A percentile compares a stretch with the other conserved stretches of the same genome.
phyloP scores from a whole-genome alignment of 2,329 filamentous ascomycete genomes.

The Aureobasidium sp. region DNA sequence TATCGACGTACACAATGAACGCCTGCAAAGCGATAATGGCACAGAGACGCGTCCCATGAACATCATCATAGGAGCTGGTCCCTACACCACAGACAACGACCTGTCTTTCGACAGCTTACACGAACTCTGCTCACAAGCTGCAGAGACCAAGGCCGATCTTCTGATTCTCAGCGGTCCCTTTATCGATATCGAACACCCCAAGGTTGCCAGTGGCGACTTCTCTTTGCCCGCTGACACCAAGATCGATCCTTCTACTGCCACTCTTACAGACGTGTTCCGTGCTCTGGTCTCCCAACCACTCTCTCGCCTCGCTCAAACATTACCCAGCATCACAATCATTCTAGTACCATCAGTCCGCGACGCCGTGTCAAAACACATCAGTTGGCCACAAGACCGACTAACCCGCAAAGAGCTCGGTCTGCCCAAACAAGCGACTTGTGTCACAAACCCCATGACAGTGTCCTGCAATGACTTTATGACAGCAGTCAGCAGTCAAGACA shows the following conservation, averaged over 20 bases:
- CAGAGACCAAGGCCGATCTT: conserved; percentile 78
- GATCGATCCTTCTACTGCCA: conserved; percentile 73
- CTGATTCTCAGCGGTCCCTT: conserved; percentile 89
- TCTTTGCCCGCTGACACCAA: conserved; percentile 46
- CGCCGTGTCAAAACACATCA: conserved; percentile 82
- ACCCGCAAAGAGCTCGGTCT: conserved; percentile 77
- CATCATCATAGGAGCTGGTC: conserved; percentile 82
- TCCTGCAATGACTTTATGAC: conserved; percentile 89
- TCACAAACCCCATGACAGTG: conserved; percentile 92
- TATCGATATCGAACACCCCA: conserved; percentile 89
- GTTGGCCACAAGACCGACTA: conserved; percentile 85
- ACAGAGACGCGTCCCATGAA: conserved; percentile 71
- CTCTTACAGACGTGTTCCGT: conserved; percentile 85
- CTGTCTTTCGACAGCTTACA: conserved; percentile 91
- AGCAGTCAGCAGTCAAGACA: conserved; percentile 85
- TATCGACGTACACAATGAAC: conserved; percentile 74
- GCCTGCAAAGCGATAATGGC: conserved; percentile 69
- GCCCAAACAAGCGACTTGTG: conserved; percentile 77
- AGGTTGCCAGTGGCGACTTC: conserved; percentile 68
- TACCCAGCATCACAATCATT: conserved; percentile 84
- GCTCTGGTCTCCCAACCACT: conserved; percentile 80
- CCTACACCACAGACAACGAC: conserved; percentile 93
- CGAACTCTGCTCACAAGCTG: conserved; percentile 81
- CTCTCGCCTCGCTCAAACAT: conserved; percentile 71
- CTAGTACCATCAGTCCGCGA: conserved; percentile 88